These are phyloP conservation scores for Anisodus acutangulus DNA, from an alignment of 257 asterid genomes.

Conservation along the genomic window DNA sequence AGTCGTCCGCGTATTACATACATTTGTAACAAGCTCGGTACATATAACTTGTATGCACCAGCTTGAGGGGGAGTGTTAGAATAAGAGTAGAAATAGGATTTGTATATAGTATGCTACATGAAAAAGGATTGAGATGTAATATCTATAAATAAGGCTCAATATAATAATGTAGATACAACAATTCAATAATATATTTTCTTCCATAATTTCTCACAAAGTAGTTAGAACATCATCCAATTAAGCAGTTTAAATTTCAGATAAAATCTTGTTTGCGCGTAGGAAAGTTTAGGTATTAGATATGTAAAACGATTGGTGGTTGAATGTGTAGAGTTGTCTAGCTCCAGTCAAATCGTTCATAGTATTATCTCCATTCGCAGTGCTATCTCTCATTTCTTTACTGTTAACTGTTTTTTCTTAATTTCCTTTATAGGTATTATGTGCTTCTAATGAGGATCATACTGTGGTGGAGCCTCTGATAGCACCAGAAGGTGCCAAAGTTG, in stretches of 20 bases:
- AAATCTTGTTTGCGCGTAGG: not conserved
- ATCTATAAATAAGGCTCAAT: no score
- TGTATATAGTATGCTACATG: no score
- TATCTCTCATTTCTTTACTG: constrained; percentile 23
- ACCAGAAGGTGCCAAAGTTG: constrained; percentile 83
- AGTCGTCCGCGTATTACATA: no score
- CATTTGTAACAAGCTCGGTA: no score
- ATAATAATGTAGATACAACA: no score
- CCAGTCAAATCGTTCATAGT: not conserved
- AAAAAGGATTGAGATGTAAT: no score
- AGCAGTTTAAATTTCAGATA: constrained; percentile 14
- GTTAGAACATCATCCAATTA: constrained; percentile 4
- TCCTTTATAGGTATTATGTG: constrained; percentile 75
- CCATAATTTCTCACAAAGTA: no score
- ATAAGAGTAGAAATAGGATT: no score
- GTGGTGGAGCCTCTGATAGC: constrained; percentile 80
- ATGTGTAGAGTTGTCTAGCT: not conserved
- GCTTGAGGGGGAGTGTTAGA: no score
- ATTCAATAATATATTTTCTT: no score
- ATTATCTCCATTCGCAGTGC: not conserved
- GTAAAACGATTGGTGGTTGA: not conserved
- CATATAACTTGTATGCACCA: no score
- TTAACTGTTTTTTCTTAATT: constrained; percentile 15
- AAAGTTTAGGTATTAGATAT: not conserved
- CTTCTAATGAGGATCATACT: constrained; percentile 83